A percentile compares a stretch with the other conserved stretches of the same genome.
These are phyloP conservation scores for Sindora glabra DNA, from an alignment of 306 rosid species.

Conservation along the genomic window DNA sequence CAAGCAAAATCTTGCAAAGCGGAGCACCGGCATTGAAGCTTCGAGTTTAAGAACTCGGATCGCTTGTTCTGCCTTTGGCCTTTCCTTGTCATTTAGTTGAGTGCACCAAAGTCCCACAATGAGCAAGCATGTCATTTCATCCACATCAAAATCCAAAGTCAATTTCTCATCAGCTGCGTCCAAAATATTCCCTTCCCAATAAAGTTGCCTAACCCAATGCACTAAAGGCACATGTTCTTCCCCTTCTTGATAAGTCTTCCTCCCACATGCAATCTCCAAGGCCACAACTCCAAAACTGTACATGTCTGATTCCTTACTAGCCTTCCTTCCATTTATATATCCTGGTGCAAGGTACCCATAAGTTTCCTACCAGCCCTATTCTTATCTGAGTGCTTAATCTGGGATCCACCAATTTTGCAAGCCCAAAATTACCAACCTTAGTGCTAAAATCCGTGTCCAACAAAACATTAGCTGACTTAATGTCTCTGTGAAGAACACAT, in stretches of 20 bases:
- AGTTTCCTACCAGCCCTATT: constrained; percentile 9
- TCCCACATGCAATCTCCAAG: no score
- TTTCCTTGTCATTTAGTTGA: not conserved
- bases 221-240: not conserved
- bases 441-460: constrained; percentile 22
- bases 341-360: constrained; percentile 22
- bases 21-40: not conserved
- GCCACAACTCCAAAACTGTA: no score
- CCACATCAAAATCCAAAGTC: not conserved
- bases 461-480: constrained; percentile 26
- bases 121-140: not conserved
- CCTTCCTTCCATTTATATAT: constrained; percentile 10
- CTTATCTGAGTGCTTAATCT: not conserved
- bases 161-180: constrained; percentile 11
- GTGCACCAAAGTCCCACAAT: no score
- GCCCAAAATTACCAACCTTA: constrained; percentile 32
- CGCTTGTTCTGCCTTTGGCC: constrained; percentile 12
- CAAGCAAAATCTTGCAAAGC: not conserved
- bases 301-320: no score
- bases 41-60: constrained; percentile 13
- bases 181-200: constrained; percentile 4
- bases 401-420: constrained; percentile 21
- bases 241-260: not conserved
- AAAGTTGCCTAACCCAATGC: constrained; percentile 1
- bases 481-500: constrained; percentile 29